phyloP scores from a whole-genome alignment of 1,284 basidiomycete species.

The Sanghuangporus baumii region DNA sequence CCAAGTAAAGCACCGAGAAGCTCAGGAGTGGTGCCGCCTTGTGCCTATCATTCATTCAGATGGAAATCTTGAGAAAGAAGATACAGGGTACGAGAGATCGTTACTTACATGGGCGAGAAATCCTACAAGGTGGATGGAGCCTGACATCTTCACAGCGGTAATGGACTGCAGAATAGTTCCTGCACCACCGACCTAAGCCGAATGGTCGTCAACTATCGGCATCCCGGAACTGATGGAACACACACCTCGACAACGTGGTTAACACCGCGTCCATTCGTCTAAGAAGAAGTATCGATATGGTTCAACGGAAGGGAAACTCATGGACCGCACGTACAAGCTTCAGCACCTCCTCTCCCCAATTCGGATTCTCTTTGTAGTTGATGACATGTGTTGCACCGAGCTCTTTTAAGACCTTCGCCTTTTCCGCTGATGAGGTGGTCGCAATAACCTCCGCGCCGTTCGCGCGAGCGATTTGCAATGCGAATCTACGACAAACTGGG shows the following conservation, averaged over 20 bases:
- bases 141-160: slow-evolving; percentile 36
- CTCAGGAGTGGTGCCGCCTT: slow-evolving; percentile 17
- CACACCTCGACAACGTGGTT: slow-evolving; percentile 52
- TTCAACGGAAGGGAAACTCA: background rate
- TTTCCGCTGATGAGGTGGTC: slow-evolving; percentile 57
- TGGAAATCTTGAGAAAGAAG: background rate
- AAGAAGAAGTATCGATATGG: background rate
- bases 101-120: slow-evolving; percentile 33
- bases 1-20: slow-evolving; percentile 14
- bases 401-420: slow-evolving; percentile 41
- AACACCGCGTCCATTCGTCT: slow-evolving; percentile 46
- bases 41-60: background rate
- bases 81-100: background rate
- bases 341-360: slow-evolving; percentile 51
- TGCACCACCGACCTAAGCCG: slow-evolving; percentile 40
- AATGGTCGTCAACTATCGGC: background rate
- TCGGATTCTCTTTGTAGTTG: slow-evolving; percentile 50
- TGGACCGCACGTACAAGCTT: slow-evolving; percentile 28
- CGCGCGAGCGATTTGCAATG: slow-evolving; percentile 48
- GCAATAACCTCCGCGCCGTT: slow-evolving; percentile 53
- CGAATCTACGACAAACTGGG: slow-evolving; percentile 31
- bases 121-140: slow-evolving; percentile 47
- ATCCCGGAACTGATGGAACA: background rate
- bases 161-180: slow-evolving; percentile 44
- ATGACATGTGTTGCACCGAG: slow-evolving; percentile 47